These are phyloP conservation scores for Polygonum maritimum DNA, from an alignment of 148 eudicot genomes.

Conservation along the genomic window DNA sequence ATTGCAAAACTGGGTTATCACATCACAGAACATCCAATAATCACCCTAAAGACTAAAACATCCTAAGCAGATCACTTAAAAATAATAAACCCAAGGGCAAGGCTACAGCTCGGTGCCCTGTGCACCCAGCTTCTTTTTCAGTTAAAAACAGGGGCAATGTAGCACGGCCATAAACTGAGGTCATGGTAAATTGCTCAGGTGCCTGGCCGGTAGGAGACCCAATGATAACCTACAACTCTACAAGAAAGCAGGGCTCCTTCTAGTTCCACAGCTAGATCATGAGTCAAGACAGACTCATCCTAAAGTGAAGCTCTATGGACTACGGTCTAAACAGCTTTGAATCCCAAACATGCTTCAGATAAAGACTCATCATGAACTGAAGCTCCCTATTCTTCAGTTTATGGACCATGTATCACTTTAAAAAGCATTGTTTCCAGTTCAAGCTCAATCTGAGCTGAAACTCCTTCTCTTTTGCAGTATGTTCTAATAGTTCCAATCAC, in stretches of 20 bases:
- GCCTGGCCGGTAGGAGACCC: not conserved
- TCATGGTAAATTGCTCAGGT: too few species aligned
- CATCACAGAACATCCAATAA: not conserved
- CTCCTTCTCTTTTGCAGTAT: not conserved
- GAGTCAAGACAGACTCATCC: not conserved
- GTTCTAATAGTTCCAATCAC: not conserved
- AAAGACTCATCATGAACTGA: not conserved
- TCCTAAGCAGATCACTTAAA: not conserved
- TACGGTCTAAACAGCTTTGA: not conserved
- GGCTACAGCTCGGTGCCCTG: too few species aligned
- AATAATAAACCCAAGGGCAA: not conserved
- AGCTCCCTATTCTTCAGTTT: not conserved
- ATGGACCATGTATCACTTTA: not conserved
- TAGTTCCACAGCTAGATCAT: not conserved
- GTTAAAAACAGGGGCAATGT: too few species aligned
- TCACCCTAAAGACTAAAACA: not conserved
- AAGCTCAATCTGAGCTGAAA: not conserved
- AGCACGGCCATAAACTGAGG: too few species aligned
- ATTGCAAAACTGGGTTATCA: not conserved
- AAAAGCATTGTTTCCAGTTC: not conserved
- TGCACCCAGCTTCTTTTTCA: too few species aligned
- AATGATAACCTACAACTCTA: not conserved
- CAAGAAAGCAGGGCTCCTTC: not conserved
- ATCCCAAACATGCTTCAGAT: not conserved
- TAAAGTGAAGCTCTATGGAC: not conserved